Percentiles rank a stretch among this genome's conserved stretches.
phyloP scores from a whole-genome alignment of 1,284 basidiomycete species.

The Rhodotorula sp. region DNA sequence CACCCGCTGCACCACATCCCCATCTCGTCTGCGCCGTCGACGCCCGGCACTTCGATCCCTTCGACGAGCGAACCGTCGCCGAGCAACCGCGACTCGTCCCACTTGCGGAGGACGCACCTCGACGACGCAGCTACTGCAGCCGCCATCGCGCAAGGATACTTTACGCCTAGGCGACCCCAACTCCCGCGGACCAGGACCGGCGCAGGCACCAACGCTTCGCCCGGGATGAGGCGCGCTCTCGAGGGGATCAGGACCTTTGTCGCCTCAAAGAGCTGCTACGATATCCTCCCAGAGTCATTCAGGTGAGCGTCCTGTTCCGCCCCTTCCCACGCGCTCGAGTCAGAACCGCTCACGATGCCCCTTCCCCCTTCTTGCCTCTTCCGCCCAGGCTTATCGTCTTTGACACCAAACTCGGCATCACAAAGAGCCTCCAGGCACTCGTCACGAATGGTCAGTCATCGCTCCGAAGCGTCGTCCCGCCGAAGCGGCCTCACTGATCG shows the following conservation, averaged over 20 bases:
- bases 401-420: conserved; percentile 89
- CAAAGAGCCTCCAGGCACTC: conserved; percentile 85
- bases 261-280: conserved; percentile 43
- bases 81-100: neutral
- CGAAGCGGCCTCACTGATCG: neutral
- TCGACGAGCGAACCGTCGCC: conserved; percentile 21
- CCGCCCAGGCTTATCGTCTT: conserved; percentile 80
- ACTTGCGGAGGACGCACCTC: neutral
- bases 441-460: conserved; percentile 70
- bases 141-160: neutral
- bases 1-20: neutral
- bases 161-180: neutral
- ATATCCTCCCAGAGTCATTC: conserved; percentile 44
- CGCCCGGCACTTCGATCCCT: neutral
- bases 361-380: neutral
- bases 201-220: conserved; percentile 17
- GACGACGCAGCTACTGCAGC: neutral
- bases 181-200: neutral
- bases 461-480: neutral
- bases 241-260: conserved; percentile 40
- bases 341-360: neutral
- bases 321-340: neutral
- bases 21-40: neutral
- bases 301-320: conserved; percentile 4
- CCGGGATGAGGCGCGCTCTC: conserved; percentile 27